Percentiles rank a stretch among this genome's conserved stretches.
phyloP scores from a whole-genome alignment of 345 rosid genomes.

The Aurinia saxatilis region DNA sequence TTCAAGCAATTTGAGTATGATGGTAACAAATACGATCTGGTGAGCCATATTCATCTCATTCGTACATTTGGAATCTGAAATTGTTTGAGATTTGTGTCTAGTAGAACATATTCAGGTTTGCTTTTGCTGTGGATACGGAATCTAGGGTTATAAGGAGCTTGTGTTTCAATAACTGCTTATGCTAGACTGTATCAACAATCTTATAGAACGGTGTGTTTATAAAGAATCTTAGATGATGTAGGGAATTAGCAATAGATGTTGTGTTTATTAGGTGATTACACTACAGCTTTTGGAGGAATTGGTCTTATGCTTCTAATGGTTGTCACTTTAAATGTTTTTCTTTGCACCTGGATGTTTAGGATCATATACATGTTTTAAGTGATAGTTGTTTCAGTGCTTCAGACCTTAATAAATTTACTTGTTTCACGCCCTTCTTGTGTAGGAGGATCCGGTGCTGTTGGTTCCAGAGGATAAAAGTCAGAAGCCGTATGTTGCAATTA shows the following conservation, averaged over 20 bases:
- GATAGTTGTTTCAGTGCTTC: neutral
- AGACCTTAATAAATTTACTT: neutral
- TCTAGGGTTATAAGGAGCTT: no score
- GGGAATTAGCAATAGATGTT: neutral
- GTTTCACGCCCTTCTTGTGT: constrained; percentile 8
- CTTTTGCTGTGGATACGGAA: no score
- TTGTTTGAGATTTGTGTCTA: no score
- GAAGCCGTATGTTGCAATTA: constrained; percentile 94
- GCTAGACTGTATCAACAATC: no score
- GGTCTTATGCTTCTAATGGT: neutral
- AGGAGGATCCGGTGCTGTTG: constrained; percentile 98
- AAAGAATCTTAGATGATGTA: neutral
- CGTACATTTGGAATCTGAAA: no score
- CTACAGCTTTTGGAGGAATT: neutral
- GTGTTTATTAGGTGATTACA: neutral
- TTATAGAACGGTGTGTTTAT: no score
- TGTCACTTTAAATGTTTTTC: neutral
- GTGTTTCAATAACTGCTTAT: no score
- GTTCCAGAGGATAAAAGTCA: constrained; percentile 74
- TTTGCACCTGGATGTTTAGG: neutral
- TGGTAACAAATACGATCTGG: constrained; percentile 67
- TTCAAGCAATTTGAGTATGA: constrained; percentile 65
- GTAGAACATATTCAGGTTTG: no score
- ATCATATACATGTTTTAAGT: neutral
- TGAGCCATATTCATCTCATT: no score